Conservation (phyloP, 768 basidiomycete genomes). For the Serendipita sp. region DNA sequence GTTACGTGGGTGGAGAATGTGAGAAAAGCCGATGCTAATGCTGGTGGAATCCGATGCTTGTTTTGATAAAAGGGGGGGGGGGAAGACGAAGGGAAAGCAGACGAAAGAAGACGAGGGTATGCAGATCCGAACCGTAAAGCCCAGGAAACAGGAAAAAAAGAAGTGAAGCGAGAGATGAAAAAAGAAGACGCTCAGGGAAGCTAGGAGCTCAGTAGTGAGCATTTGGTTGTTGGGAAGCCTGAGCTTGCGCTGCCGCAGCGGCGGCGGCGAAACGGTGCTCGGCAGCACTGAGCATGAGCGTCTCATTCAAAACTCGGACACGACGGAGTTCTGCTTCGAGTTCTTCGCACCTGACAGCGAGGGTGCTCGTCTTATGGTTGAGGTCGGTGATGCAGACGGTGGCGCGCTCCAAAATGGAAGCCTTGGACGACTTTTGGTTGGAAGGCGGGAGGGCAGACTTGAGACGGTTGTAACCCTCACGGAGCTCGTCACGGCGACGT, state of each 20-base stretch:
- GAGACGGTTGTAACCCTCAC: slow-evolving; percentile 79
- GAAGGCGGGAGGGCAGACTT: slow-evolving; percentile 79
- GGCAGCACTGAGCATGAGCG: slow-evolving; percentile 71
- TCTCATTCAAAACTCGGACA: slow-evolving; percentile 54
- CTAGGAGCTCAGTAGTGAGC: slow-evolving; percentile 5
- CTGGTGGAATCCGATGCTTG: not conserved
- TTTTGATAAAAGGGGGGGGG: not conserved
- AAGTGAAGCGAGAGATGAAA: not conserved
- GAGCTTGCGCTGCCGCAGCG: slow-evolving; percentile 26
- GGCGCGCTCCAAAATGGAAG: slow-evolving; percentile 76
- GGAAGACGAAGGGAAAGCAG: not conserved
- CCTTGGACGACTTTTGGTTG: slow-evolving; percentile 89
- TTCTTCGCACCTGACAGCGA: slow-evolving; percentile 55
- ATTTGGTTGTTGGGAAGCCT: slow-evolving; percentile 12
- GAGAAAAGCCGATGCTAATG: not conserved
- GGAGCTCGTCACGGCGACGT: slow-evolving; percentile 78
- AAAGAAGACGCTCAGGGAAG: not conserved
- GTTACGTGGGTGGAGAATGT: not conserved
- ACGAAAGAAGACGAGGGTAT: not conserved
- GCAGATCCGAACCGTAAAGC: not conserved
- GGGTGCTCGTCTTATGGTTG: slow-evolving; percentile 46
- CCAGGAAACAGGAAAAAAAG: not conserved
- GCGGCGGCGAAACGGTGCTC: slow-evolving; percentile 51
- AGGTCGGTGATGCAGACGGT: slow-evolving; percentile 59
- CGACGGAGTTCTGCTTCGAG: slow-evolving; percentile 42